Conservation (phyloP, 1,284 basidiomycete species). For the Vanrija humicola region DNA sequence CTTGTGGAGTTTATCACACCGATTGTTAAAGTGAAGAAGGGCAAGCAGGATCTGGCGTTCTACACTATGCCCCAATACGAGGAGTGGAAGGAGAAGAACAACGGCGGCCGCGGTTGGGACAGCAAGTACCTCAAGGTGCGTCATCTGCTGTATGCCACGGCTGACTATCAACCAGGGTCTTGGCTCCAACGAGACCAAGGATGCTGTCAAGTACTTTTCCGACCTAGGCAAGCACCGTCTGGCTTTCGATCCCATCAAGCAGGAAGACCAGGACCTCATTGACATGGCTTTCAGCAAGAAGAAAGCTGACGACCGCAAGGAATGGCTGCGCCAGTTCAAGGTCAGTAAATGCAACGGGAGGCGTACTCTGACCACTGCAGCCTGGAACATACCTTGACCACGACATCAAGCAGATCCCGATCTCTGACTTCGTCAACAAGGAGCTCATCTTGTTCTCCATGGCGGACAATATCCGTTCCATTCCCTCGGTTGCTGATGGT, state of each 20-base stretch:
- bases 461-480: slow-evolving; percentile 96
- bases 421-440: slow-evolving; percentile 95
- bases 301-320: slow-evolving; percentile 97
- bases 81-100: slow-evolving; percentile 78
- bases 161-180: slow-evolving; percentile 64
- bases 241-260: slow-evolving; percentile 75
- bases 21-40: slow-evolving; percentile 89
- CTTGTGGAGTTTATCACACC: slow-evolving; percentile 98
- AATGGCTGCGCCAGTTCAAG: slow-evolving; percentile 93
- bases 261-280: slow-evolving; percentile 83
- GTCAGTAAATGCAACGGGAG: slow-evolving; percentile 49
- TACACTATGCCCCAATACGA: slow-evolving; percentile 98
- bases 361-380: slow-evolving; percentile 46
- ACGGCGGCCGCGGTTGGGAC: slow-evolving; percentile 78
- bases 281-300: slow-evolving; percentile 99
- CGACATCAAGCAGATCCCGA: slow-evolving; percentile 77
- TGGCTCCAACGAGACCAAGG: slow-evolving; percentile 83
- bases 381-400: slow-evolving; percentile 95
- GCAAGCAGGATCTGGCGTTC: slow-evolving; percentile 77
- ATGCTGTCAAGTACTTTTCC: slow-evolving; percentile 90
- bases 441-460: slow-evolving; percentile 99
- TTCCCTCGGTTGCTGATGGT: slow-evolving; percentile 89
- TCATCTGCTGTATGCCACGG: not conserved
- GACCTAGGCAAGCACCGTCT: slow-evolving; percentile 92
- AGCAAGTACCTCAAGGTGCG: slow-evolving; percentile 93